A percentile compares a stretch with the other conserved stretches of the same genome.
phyloP scores from a whole-genome alignment of 495 filamentous ascomycete genomes.

The Rhypophila decipiens region DNA sequence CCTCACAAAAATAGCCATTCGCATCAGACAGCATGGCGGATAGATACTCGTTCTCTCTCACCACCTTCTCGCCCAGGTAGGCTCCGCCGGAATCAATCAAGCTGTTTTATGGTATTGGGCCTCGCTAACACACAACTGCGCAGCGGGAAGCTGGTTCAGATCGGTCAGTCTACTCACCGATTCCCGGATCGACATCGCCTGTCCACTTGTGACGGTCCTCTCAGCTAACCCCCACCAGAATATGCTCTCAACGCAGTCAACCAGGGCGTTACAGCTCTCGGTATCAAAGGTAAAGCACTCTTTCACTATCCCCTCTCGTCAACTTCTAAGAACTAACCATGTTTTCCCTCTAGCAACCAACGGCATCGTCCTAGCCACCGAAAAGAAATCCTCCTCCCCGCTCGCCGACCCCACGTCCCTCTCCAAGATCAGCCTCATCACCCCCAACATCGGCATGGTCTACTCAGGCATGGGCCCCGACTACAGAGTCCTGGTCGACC shows the following conservation, averaged over 20 bases:
- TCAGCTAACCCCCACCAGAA: slow-evolving; percentile 48
- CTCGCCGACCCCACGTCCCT: slow-evolving; percentile 90
- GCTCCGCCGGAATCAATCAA: slow-evolving; percentile 14
- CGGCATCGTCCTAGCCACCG: slow-evolving; percentile 96
- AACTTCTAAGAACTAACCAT: neutral
- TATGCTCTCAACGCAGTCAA: slow-evolving; percentile 99
- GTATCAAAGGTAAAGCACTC: slow-evolving; percentile 76
- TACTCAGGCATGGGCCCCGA: slow-evolving; percentile 99
- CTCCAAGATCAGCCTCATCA: slow-evolving; percentile 96
- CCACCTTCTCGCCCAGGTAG: slow-evolving; percentile 99
- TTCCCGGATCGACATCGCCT: too few species aligned
- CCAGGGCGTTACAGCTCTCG: slow-evolving; percentile 95
- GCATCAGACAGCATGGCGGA: slow-evolving; percentile 68
- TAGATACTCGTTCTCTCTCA: slow-evolving; percentile 98
- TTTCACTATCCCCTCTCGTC: neutral
- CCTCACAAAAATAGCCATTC: neutral
- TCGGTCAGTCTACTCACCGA: slow-evolving; percentile 48
- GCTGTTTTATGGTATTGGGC: neutral
- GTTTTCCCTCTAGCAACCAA: slow-evolving; percentile 72
- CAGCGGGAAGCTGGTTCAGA: slow-evolving; percentile 90
- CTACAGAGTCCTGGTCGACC: slow-evolving; percentile 95
- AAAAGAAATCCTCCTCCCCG: slow-evolving; percentile 98
- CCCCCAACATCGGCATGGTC: slow-evolving; percentile 99
- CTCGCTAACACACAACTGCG: slow-evolving; percentile 40
- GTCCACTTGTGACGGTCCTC: too few species aligned